Evolutionary conservation across 352 stramenopile genomes (phyloP).

Genomic region (Phytophthora meadii): DNA sequence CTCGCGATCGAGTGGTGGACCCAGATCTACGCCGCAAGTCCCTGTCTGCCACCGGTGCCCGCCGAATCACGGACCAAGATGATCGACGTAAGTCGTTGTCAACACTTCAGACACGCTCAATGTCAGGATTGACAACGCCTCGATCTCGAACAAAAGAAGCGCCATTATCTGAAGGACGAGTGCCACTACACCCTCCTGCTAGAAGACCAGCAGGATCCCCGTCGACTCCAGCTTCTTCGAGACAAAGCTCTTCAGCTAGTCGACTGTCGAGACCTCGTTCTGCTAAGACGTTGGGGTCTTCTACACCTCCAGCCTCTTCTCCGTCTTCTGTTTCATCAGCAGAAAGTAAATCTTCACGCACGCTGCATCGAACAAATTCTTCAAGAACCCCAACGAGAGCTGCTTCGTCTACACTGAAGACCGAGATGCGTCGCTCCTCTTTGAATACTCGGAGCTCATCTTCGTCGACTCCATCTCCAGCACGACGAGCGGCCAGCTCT

Average conservation of each 20-base stretch:
- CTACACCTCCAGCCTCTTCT: constrained; percentile 30
- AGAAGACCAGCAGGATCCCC: constrained; percentile 27
- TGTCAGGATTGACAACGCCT: constrained; percentile 30
- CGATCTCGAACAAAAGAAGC: constrained; percentile 29
- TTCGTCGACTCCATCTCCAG: constrained; percentile 21
- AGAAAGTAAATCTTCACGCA: constrained; percentile 26
- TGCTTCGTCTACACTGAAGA: constrained; percentile 11
- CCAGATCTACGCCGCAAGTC: constrained; percentile 53
- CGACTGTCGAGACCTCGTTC: constrained; percentile 34
- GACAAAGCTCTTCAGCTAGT: constrained; percentile 29
- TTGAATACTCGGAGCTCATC: constrained; percentile 29
- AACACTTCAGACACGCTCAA: constrained; percentile 43
- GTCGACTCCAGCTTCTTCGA: constrained; percentile 19
- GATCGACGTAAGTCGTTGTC: constrained; percentile 54
- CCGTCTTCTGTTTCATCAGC: constrained; percentile 25
- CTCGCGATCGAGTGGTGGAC: constrained; percentile 37
- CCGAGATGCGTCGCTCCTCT: constrained; percentile 24
- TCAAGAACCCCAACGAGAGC: constrained; percentile 18
- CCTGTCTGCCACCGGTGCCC: constrained; percentile 35
- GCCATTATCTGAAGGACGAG: constrained; percentile 17
- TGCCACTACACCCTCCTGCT: constrained; percentile 32
- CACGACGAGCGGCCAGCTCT: constrained; percentile 25
- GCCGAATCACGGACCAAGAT: constrained; percentile 31
- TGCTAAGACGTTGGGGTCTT: constrained; percentile 20
- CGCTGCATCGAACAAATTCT: constrained; percentile 32